Base-by-base conservation (phyloP, 2,329 filamentous ascomycete genomes). In the Ophiocordyceps camponoti-rufipedis region DNA sequence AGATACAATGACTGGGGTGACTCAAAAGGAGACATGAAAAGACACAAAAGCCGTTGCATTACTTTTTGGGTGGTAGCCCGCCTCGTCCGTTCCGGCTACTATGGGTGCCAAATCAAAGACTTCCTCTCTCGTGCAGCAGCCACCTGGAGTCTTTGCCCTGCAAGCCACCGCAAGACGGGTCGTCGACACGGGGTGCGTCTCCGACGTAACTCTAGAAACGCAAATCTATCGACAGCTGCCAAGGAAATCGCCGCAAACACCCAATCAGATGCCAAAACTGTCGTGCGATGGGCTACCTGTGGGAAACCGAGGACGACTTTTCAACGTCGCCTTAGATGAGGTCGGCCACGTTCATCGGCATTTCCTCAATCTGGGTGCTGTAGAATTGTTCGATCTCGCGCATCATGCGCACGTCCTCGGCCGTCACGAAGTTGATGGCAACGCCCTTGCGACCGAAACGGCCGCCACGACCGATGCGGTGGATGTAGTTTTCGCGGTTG, bases 341-440 rank as follows among this genome's bases (percentile, higher is more conserved):
- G 58, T 83, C 79, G 56, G 79, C 79, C 58, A 83, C 79, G 68
- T 83, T 83, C 91, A 98, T 96, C 62, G 91, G 91, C 91, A 98
- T 98, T 79, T 98, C 91, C 73, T 98, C 91, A 57, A 98, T 96
- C 75, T 98, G 91, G 67, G 91, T 98, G 79, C 86, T 94, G 82
- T 98, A 98, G 79, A 96, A 98, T 74, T 95, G 86, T 70, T 98
- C 91, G 57, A 98, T 98, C 62, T 98, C 91, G 54, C 91, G 80
- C 57, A 98, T 74, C 60, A 98, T 98, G 61, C 91, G 83, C 48
- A 98, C 91, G 62, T 98, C 91, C 56, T 98, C 91, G 59, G 85
- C 93, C 3, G 91, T 98, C 53, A 98, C 91, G 59, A 98, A 98
- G 71, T 98, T 98, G 74, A 98, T 98, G 35, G 91, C 91, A 53